A percentile compares a stretch with the other conserved stretches of the same genome.
Conservation (phyloP, 2,329 filamentous ascomycete genomes). For the Elsinoe fawcettii region DNA sequence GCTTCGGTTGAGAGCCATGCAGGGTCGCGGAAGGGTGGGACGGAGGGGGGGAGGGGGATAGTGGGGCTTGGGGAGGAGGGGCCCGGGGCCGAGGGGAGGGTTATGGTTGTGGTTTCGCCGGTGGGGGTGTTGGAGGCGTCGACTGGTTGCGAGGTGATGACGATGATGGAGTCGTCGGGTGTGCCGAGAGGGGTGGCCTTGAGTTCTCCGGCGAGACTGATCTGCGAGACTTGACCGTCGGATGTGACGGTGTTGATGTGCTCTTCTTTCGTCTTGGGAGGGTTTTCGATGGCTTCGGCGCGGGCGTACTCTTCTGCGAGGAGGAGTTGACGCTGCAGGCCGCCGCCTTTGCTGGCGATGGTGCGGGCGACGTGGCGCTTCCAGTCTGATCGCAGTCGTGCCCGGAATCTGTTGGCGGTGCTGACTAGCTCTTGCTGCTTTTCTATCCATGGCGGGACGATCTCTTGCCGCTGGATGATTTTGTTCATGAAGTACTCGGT, state of each 20-base stretch:
- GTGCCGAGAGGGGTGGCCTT: conserved; percentile 24
- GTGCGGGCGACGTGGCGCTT: conserved; percentile 68
- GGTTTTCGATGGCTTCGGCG: conserved; percentile 63
- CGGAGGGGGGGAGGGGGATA: conserved; percentile 20
- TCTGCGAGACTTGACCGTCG: conserved; percentile 41
- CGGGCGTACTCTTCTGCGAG: conserved; percentile 65
- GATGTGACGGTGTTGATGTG: conserved; percentile 37
- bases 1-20: conserved; percentile 66
- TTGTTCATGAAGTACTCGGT: conserved; percentile 98
- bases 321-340: conserved; percentile 62
- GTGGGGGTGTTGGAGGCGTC: conserved; percentile 23
- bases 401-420: conserved; percentile 61
- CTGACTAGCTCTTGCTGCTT: conserved; percentile 86
- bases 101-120: conserved; percentile 7
- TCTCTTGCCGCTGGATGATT: conserved; percentile 92
- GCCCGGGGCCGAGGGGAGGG: conserved; percentile 13
- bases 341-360: conserved; percentile 71
- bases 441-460: conserved; percentile 96
- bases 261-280: conserved; percentile 39
- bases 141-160: conserved; percentile 31
- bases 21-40: conserved; percentile 62
- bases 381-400: conserved; percentile 74
- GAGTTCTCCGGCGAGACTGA: conserved; percentile 39
- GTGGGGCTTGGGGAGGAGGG: conserved; percentile 3
- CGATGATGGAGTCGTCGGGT: conserved; percentile 24